These are phyloP conservation scores for Candida sphagnicola DNA, from an alignment of 805 yeast species.

Conservation along the genomic window DNA sequence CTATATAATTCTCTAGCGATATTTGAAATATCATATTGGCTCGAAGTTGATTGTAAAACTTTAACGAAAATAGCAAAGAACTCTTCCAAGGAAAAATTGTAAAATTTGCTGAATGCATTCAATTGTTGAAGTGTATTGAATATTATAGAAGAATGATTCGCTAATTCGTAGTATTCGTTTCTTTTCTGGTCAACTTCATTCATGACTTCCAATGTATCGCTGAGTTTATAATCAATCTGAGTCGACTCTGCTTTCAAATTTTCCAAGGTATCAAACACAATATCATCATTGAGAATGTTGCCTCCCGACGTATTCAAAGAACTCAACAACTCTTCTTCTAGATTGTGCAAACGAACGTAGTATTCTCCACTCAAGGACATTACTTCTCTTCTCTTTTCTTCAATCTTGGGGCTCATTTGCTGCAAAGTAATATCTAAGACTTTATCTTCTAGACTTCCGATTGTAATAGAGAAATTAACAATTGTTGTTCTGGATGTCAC, in stretches of 20 bases:
- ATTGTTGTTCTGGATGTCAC: constrained; percentile 59
- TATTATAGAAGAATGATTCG: constrained; percentile 49
- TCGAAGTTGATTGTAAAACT: constrained; percentile 16
- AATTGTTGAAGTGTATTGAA: constrained; percentile 42
- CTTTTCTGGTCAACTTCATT: constrained; percentile 47
- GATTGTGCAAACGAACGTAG: constrained; percentile 43
- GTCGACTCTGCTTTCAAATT: constrained; percentile 58
- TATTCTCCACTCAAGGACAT: constrained; percentile 57
- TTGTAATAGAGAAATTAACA: constrained; percentile 71
- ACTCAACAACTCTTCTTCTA: constrained; percentile 58
- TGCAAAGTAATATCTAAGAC: constrained; percentile 54
- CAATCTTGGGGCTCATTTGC: constrained; percentile 63
- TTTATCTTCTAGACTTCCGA: constrained; percentile 59
- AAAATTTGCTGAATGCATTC: constrained; percentile 44
- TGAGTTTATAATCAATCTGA: constrained; percentile 49
- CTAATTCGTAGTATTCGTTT: constrained; percentile 48
- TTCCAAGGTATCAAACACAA: constrained; percentile 57
- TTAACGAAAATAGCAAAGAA: constrained; percentile 17
- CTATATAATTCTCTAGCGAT: constrained; percentile 39
- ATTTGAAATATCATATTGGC: constrained; percentile 11
- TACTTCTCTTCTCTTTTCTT: constrained; percentile 50
- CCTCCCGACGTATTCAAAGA: constrained; percentile 56
- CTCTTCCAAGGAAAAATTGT: constrained; percentile 51
- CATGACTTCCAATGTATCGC: constrained; percentile 54
- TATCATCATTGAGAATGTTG: constrained; percentile 64